These are phyloP conservation scores for Myxozyma kluyveri DNA, from an alignment of 805 yeast species.

Conservation along the genomic window DNA sequence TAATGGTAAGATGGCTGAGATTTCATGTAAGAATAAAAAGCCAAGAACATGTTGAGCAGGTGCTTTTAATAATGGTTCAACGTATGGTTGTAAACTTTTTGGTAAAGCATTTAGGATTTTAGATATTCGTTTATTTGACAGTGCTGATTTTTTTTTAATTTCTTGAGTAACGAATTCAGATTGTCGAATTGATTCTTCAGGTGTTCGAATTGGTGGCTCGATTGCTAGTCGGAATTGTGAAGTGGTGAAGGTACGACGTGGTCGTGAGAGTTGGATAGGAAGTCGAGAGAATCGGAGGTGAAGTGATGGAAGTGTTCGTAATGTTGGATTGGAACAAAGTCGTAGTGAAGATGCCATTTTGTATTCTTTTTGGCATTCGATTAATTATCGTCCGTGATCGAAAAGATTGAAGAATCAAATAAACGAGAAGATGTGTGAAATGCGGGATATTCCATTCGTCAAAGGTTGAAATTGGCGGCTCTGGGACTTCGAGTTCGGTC, in stretches of 20 bases:
- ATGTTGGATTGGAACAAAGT: too few relatives aligned
- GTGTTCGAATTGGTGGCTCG: conserved; percentile 12
- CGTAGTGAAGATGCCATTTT: neutral
- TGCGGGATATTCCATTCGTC: too few relatives aligned
- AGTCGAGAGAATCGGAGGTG: too few relatives aligned
- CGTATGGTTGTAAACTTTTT: conserved; percentile 49
- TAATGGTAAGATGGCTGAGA: conserved; percentile 71
- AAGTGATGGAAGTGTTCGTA: neutral
- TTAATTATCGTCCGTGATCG: too few relatives aligned
- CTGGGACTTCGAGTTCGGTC: too few relatives aligned
- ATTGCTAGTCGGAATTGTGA: conserved; percentile 3
- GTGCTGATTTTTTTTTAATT: neutral
- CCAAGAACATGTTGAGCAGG: conserved; percentile 63
- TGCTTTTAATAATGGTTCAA: conserved; percentile 49
- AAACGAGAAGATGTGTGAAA: too few relatives aligned
- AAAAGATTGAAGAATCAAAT: too few relatives aligned
- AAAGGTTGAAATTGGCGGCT: too few relatives aligned
- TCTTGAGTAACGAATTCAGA: neutral
- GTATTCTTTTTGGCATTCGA: neutral
- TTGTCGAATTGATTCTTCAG: conserved; percentile 6
- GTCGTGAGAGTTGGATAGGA: neutral
- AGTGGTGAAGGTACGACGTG: conserved; percentile 3
- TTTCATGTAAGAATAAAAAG: conserved; percentile 67
- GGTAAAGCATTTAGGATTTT: conserved; percentile 42
- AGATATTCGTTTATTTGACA: neutral